Percentiles rank a stretch among this genome's conserved stretches.
phyloP scores from a whole-genome alignment of 805 yeast species.

The Jamesozyma jinghongensis region DNA sequence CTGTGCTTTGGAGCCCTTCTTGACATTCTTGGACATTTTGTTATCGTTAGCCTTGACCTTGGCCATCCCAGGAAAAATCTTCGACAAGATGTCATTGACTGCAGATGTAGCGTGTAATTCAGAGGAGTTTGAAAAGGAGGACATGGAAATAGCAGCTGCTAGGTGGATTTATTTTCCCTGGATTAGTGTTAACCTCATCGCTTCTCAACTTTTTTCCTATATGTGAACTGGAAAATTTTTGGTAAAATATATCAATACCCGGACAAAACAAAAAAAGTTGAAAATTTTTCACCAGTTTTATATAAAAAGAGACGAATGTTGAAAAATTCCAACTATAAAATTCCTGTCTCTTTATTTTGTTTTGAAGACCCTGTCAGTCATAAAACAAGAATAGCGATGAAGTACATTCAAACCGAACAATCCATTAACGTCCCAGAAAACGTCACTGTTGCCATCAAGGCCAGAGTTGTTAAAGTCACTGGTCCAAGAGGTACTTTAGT shows the following conservation, averaged over 20 bases:
- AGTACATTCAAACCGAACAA: slow-evolving; percentile 85
- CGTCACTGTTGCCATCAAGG: slow-evolving; percentile 82
- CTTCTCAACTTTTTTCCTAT: slow-evolving; percentile 86
- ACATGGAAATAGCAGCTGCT: not conserved
- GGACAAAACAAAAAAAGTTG: too few species aligned
- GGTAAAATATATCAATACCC: slow-evolving; percentile 31
- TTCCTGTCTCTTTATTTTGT: not conserved
- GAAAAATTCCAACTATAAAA: not conserved
- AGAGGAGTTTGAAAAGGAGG: slow-evolving; percentile 19
- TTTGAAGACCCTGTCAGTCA: too few species aligned
- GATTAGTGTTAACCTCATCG: not conserved
- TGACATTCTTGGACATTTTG: slow-evolving; percentile 1
- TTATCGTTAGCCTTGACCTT: slow-evolving; percentile 9
- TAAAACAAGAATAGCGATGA: slow-evolving; percentile 37
- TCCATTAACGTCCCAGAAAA: slow-evolving; percentile 81
- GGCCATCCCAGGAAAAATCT: slow-evolving; percentile 32
- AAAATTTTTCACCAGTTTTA: too few species aligned
- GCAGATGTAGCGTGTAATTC: slow-evolving; percentile 33
- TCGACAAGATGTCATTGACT: slow-evolving; percentile 34
- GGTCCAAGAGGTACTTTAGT: slow-evolving; percentile 96
- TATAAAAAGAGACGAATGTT: too few species aligned
- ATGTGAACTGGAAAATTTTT: slow-evolving; percentile 57
- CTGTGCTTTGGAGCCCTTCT: slow-evolving; percentile 31
- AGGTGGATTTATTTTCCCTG: not conserved
- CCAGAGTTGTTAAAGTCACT: slow-evolving; percentile 81